Evolutionary conservation across 768 basidiomycete genomes (phyloP).

Genomic region (Pilatotrama ljubarskyi): DNA sequence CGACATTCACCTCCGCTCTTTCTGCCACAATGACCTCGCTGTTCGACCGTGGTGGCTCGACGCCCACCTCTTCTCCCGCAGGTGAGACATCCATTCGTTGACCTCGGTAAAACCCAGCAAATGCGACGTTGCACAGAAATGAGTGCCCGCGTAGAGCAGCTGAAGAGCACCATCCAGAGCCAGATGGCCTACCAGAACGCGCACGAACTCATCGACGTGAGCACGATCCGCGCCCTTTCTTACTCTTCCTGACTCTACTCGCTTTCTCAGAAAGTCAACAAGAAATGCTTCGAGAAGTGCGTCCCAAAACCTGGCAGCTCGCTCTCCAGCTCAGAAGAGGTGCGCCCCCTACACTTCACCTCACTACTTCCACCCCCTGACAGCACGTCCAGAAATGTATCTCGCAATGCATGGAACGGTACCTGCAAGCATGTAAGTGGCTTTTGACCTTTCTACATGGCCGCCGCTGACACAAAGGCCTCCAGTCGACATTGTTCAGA

Average conservation of each 20-base stretch:
- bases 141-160: constrained; percentile 40
- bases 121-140: constrained; percentile 33
- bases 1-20: neutral
- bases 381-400: constrained; percentile 60
- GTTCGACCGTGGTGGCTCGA: constrained; percentile 24
- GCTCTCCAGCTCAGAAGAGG: constrained; percentile 73
- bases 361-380: neutral
- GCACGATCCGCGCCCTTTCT: constrained; percentile 13
- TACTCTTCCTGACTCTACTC: neutral
- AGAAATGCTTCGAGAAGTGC: constrained; percentile 78
- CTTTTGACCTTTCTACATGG: neutral
- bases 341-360: constrained; percentile 28
- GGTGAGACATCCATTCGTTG: neutral
- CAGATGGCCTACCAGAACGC: constrained; percentile 76
- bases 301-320: constrained; percentile 73
- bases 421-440: constrained; percentile 80
- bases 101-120: neutral
- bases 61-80: constrained; percentile 12
- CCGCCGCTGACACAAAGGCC: neutral
- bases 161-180: constrained; percentile 64
- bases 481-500: constrained; percentile 76
- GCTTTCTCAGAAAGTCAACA: constrained; percentile 64
- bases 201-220: constrained; percentile 79
- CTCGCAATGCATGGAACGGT: constrained; percentile 74
- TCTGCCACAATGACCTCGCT: constrained; percentile 24